A percentile compares a stretch with the other conserved stretches of the same genome.
These are phyloP conservation scores for Spizellomyces sp. DNA, from an alignment of 192 early-diverging fungal species.

Conservation along the genomic window DNA sequence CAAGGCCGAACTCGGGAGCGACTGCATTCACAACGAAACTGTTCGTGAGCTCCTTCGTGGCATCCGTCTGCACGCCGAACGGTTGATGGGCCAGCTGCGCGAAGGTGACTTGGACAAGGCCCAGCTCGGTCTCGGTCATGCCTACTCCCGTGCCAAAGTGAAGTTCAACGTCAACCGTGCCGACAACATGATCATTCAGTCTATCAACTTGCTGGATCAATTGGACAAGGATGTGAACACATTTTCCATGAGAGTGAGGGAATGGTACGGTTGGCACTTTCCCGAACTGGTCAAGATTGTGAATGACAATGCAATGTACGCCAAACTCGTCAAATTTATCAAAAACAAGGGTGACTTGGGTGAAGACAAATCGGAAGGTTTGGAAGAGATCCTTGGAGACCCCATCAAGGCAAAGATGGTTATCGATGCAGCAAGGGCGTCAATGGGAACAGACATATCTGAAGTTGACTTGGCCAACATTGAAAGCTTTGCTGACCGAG, in stretches of 20 bases:
- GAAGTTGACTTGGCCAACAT: slow-evolving; percentile 97
- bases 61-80: slow-evolving; percentile 87
- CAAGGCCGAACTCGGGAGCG: slow-evolving; percentile 73
- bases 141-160: slow-evolving; percentile 97
- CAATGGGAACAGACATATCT: slow-evolving; percentile 98
- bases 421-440: slow-evolving; percentile 88
- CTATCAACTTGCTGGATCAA: slow-evolving; percentile 88
- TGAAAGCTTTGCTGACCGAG: slow-evolving; percentile 87
- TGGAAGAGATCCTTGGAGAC: slow-evolving; percentile 85
- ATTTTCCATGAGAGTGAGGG: slow-evolving; percentile 89
- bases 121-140: slow-evolving; percentile 97
- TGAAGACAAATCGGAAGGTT: slow-evolving; percentile 71
- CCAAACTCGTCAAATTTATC: slow-evolving; percentile 86
- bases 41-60: slow-evolving; percentile 93
- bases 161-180: slow-evolving; percentile 99
- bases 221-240: slow-evolving; percentile 99
- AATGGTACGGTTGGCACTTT: slow-evolving; percentile 99
- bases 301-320: slow-evolving; percentile 89
- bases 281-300: slow-evolving; percentile 97
- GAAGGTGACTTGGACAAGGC: slow-evolving; percentile 89
- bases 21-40: slow-evolving; percentile 79
- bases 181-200: slow-evolving; percentile 92
- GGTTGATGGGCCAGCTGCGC: slow-evolving; percentile 87
- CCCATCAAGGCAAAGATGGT: slow-evolving; percentile 84
- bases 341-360: slow-evolving; percentile 89